Evolutionary conservation across 306 rosid species (phyloP), one percentile per base, ranked within the genome.

Genomic region (Castanospermum australe): DNA sequence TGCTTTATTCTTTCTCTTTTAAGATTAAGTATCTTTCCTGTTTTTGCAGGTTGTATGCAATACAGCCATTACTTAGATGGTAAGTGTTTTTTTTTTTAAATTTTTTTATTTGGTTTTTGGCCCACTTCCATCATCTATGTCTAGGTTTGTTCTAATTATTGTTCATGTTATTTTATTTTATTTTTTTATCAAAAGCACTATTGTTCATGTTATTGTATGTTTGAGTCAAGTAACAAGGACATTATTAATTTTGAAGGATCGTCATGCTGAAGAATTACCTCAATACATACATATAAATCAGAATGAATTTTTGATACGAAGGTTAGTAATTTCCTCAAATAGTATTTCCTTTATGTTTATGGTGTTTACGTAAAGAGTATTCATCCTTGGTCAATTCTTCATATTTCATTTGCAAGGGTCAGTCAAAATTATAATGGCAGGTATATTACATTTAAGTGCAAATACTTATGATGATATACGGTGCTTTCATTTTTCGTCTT

Each of bases 241-340:
- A 59, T 59, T 83, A 41, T 69, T 76, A 33, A 47, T 83, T 75
- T 83, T 84, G 87, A 79, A 90, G 92, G 97, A 90, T 79, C 86
- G 78, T 81, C 18, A 54, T 35, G 30, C 63, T 61, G 89, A 85
- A 82, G 92, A 89, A 36, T 80, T 67, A 66, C 97, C 95, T 52
- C 83, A 71, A 28, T 92, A 84, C 86, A 85, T 81, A 41, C 87
- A 94, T 75, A 83, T 92, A 67, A 66, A 54, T 30, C 90, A 92
- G 81, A 94, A 94, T 79, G 99, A 92, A 4, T 91, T 94, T 84
- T 87, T 60, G 11, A 71, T 39, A 59, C 86, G 97, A 77, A 92
- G 88, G 99, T 89, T 80, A 79, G 90, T 38, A 1, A 52, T 81
- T 73, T 36, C 71, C 21, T 36, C 36, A 50, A n/a, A 7, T 41